A percentile compares a stretch with the other conserved stretches of the same genome.
phyloP scores from a whole-genome alignment of 768 basidiomycete species.

The Asterophora parasitica region DNA sequence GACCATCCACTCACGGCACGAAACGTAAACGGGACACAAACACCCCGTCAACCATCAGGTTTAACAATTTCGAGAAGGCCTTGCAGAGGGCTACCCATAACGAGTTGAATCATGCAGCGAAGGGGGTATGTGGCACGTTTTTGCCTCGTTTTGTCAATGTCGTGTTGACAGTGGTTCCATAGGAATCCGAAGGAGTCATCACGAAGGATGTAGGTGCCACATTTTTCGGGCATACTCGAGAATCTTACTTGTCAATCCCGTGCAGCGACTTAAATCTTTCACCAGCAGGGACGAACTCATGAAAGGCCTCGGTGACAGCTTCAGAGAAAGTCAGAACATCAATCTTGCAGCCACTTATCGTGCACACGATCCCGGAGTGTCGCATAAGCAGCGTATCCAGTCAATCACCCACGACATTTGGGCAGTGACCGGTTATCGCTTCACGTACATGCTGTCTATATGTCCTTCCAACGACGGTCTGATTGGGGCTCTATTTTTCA shows the following conservation, averaged over 20 bases:
- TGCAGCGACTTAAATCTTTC: constrained; percentile 26
- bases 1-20: neutral
- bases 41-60: constrained; percentile 7
- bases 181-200: constrained; percentile 1
- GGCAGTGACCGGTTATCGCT: constrained; percentile 45
- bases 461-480: neutral
- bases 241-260: constrained; percentile 3
- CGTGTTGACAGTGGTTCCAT: neutral
- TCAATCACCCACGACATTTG: constrained; percentile 39
- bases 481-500: constrained; percentile 13
- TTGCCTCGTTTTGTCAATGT: neutral
- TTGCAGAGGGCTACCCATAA: constrained; percentile 14
- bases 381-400: constrained; percentile 40
- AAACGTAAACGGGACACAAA: constrained; percentile 10
- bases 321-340: constrained; percentile 29
- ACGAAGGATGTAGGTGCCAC: constrained; percentile 15
- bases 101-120: constrained; percentile 1
- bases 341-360: constrained; percentile 41
- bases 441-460: constrained; percentile 33
- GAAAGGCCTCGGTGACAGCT: constrained; percentile 27
- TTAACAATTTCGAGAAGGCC: constrained; percentile 18
- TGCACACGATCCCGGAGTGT: constrained; percentile 22
- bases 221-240: neutral
- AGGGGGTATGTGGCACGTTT: neutral
- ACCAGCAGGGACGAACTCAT: constrained; percentile 28